Base-by-base conservation (phyloP, 345 rosid species). In the Viola odorata region DNA sequence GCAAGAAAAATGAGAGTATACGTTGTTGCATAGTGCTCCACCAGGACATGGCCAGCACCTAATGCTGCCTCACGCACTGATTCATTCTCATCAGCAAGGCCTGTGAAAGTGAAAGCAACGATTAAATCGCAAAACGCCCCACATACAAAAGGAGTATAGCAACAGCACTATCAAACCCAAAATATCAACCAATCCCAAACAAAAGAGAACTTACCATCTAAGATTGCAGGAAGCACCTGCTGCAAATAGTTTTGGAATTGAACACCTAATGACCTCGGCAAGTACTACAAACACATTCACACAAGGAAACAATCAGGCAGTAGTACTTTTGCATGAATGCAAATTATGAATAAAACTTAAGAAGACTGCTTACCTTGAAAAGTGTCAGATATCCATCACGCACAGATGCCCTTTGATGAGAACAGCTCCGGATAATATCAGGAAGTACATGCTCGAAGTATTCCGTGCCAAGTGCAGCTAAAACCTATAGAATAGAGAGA, bases 21-120 rank as follows among this genome's bases (percentile, higher is more conserved):
- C 99, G 99, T 88, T 77, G 88, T 83, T 58, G 99, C 99, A 72
- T 94, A 88, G 70, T 94, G 99, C 82, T 94, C 97, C 42, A 94
- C 99, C 71, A 94, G 76, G 55, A 94, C 85, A 86, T 90, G 99
- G 41, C 99, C 99, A 74, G 99, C 95, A 61, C 96, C 97, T 50
- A 94, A 77, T 71, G 99, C 99, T 41, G 97, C 99, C 55, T 94
- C 99, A 59, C 99, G 96, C 42, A 94, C 99, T 67, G 99, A 90
- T 76, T 94, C 99, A 73, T 90, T 94, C 83, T 94, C 99, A 82
- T 94, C 97, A 14, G 97, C 97, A 57, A 94, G 96, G 72, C 99
- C 99, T 94, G 79, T 37, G 73, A 56, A 49, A 60, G 55, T 48
- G 73, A 3, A 55, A 64, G 1, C 14, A 54, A 49, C 58, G 49